Conservation (phyloP, 2,329 filamentous ascomycete genomes). For the Pezicula radicicola region DNA sequence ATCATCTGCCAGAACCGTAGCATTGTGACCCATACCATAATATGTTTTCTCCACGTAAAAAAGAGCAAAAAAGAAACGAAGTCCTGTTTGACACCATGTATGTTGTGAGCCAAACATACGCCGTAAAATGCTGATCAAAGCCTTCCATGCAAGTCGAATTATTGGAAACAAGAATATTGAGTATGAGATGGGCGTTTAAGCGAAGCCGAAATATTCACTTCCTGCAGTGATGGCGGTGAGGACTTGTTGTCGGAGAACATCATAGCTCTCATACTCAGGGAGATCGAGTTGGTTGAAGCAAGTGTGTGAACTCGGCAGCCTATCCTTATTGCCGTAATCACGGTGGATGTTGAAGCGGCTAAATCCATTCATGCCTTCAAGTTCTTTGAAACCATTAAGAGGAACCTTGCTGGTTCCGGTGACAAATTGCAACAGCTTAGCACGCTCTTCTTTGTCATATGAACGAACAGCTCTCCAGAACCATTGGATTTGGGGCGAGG, state of each 20-base stretch:
- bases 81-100: background rate
- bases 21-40: background rate
- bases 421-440: constrained; percentile 95
- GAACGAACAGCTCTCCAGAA: constrained; percentile 98
- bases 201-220: constrained; percentile 96
- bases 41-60: constrained; percentile 5
- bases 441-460: constrained; percentile 98
- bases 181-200: constrained; percentile 48
- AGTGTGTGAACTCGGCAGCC: constrained; percentile 92
- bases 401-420: constrained; percentile 98
- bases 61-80: constrained; percentile 10
- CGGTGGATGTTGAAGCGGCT: constrained; percentile 98
- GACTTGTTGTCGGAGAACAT: constrained; percentile 79
- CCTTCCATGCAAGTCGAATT: constrained; percentile 24
- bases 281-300: constrained; percentile 99
- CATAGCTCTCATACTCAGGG: constrained; percentile 97
- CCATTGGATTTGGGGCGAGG: constrained; percentile 97
- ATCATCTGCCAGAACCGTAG: background rate
- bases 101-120: background rate
- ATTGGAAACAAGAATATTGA: constrained; percentile 17
- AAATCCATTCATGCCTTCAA: constrained; percentile 98
- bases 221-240: constrained; percentile 97
- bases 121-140: constrained; percentile 29
- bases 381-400: constrained; percentile 96
- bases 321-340: constrained; percentile 94